Conservation (phyloP, 2,329 filamentous ascomycete genomes). For the Aspergillus unguis region DNA sequence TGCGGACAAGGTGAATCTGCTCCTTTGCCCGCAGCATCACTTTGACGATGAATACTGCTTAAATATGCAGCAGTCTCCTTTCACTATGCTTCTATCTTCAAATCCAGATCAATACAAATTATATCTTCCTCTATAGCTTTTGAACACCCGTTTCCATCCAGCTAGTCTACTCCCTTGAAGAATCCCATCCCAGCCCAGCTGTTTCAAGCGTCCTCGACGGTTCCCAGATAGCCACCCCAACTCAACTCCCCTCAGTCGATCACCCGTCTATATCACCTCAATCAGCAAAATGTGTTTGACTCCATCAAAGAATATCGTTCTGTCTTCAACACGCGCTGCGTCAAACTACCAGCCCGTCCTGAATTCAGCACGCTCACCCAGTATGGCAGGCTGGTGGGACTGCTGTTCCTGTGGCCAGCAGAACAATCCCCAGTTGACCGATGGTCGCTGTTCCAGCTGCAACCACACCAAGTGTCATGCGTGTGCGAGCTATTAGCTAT, state of each 20-base stretch:
- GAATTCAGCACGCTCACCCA: not conserved
- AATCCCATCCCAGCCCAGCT: too few relatives aligned
- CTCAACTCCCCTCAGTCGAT: not conserved
- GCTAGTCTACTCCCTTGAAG: too few relatives aligned
- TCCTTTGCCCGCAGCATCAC: not conserved
- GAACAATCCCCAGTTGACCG: conserved; percentile 21
- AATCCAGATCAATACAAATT: too few relatives aligned
- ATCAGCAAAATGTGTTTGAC: not conserved
- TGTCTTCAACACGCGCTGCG: too few relatives aligned
- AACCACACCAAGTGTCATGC: conserved; percentile 7
- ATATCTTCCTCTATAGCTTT: too few relatives aligned
- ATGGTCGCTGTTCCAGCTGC: conserved; percentile 20
- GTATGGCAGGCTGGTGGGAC: conserved; percentile 20
- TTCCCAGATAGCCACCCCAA: too few relatives aligned
- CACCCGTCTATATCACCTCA: not conserved
- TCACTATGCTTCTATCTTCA: too few relatives aligned
- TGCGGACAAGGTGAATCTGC: not conserved
- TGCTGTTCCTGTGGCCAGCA: conserved; percentile 22
- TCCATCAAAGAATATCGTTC: not conserved
- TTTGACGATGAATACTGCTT: too few relatives aligned
- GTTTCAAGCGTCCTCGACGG: too few relatives aligned
- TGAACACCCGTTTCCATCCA: too few relatives aligned
- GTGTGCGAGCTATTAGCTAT: not conserved
- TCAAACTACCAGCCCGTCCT: too few relatives aligned
- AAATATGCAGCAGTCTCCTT: too few relatives aligned